Percentiles rank a stretch among this genome's conserved stretches.
These are phyloP conservation scores for Penicillium flavigenum DNA, from an alignment of 495 filamentous ascomycete species.

Conservation along the genomic window DNA sequence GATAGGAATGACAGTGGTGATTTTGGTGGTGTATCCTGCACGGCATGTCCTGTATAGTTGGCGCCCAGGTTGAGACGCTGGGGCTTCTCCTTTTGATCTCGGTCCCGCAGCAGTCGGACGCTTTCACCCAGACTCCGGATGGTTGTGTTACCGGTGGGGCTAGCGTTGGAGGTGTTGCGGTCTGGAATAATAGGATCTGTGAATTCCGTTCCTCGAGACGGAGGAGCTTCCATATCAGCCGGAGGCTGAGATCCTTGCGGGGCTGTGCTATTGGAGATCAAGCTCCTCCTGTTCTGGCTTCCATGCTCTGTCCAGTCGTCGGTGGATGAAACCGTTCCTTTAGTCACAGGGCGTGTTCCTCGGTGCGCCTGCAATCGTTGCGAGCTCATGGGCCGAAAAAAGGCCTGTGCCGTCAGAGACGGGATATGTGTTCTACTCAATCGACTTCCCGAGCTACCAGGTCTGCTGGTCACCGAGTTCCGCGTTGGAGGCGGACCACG, in stretches of 20 bases:
- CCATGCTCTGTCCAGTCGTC: conserved; percentile 46
- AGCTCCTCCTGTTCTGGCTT: conserved; percentile 48
- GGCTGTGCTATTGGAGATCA: conserved; percentile 48
- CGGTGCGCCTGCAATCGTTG: conserved; percentile 91
- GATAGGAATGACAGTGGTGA: conserved; percentile 71
- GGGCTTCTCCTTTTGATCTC: conserved; percentile 45
- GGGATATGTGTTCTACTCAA: conserved; percentile 89
- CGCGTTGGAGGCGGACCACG: conserved; percentile 46
- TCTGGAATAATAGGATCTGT: conserved; percentile 65
- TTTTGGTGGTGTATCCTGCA: conserved; percentile 56
- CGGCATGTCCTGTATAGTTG: conserved; percentile 49
- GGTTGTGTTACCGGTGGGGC: conserved; percentile 66
- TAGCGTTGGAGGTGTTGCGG: conserved; percentile 69
- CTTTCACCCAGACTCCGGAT: conserved; percentile 69
- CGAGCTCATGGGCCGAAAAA: conserved; percentile 96
- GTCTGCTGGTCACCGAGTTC: conserved; percentile 49
- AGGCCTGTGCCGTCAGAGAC: conserved; percentile 81
- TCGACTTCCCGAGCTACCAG: conserved; percentile 64
- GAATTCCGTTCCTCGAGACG: conserved; percentile 75
- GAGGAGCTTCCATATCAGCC: conserved; percentile 60
- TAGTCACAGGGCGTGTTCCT: conserved; percentile 53
- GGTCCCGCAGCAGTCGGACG: conserved; percentile 66
- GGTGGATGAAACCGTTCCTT: conserved; percentile 40
- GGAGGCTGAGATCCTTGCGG: conserved; percentile 40
- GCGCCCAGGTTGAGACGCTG: conserved; percentile 58